Base-by-base conservation (phyloP, 2,329 filamentous ascomycete species). In the Pseudohalonectria lignicola region DNA sequence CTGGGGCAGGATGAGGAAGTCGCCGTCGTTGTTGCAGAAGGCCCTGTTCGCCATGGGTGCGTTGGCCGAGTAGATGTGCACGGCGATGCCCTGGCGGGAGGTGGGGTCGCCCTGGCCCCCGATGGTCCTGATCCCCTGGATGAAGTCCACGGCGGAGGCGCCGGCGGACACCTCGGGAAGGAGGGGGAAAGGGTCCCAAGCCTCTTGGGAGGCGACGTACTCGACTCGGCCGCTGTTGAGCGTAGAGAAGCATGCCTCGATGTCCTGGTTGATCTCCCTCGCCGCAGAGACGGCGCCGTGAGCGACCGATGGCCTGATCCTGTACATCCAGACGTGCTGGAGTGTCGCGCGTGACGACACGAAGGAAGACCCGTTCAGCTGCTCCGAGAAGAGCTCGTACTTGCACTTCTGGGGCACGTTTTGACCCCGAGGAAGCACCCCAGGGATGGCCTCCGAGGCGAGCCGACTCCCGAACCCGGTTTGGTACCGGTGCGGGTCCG, bases 151-250 rank as follows among this genome's bases (percentile, higher is more conserved):
- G 31, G n/a, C n/a, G n/a, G n/a, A n/a, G n/a, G n/a, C n/a, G n/a
- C n/a, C n/a, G n/a, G n/a, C n/a, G n/a, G n/a, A n/a, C 5, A 62
- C 57, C n/a, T n/a, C n/a, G n/a, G n/a, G n/a, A n/a, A n/a, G n/a
- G n/a, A n/a, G 61, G 48, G 86, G 79, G 53, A 86, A 86, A 2
- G 66, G 79, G 47, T 83, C 78, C 85, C 85, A 92, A 47, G 83
- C 74, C 21, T 90, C 66, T 57, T 90, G 83, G 52, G 88, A 87
- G 69, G 63, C 13, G 62, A 61, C 81, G 49, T 85, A 13, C 62
- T 56, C 23, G 62, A 54, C 15, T 63, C 57, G 4, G 71, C 63
- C 25, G 56, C 54, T 4, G 45, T 71, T 71, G 18, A 61, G 51
- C 12, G 62, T 61, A 4, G 65, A 53, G 47, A 71, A 73, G 47